Percentiles rank a stretch among this genome's conserved stretches.
phyloP scores from a whole-genome alignment of 257 asterid species.

The Nicotiana tabacum region DNA sequence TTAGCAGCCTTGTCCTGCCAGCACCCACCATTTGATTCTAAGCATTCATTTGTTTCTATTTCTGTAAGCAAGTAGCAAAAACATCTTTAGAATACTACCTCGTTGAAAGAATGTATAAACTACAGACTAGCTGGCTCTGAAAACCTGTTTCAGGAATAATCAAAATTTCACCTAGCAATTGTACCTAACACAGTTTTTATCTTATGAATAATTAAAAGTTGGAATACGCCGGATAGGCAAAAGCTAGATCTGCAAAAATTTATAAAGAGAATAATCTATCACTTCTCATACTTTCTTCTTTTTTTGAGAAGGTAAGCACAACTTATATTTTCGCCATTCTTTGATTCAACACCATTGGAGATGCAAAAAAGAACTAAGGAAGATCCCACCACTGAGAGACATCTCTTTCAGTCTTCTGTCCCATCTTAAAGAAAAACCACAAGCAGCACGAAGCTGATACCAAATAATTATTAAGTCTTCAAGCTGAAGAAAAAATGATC shows the following conservation, averaged over 20 bases:
- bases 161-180: background rate
- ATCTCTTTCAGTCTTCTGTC: background rate
- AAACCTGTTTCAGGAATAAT: background rate
- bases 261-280: background rate
- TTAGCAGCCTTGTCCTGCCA: conserved; percentile 83
- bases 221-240: background rate
- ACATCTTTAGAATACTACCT: conserved; percentile 5
- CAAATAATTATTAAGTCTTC: background rate
- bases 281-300: background rate
- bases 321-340: background rate
- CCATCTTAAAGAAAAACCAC: background rate
- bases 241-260: background rate
- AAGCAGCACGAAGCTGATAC: background rate
- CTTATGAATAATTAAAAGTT: background rate
- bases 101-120: background rate
- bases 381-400: background rate
- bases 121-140: background rate
- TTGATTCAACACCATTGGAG: background rate
- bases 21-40: conserved; percentile 88
- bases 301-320: background rate
- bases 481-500: background rate
- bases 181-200: background rate
- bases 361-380: background rate
- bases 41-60: conserved; percentile 83
- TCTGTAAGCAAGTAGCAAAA: conserved; percentile 36